Evolutionary conservation across 768 basidiomycete genomes (phyloP), one percentile per base, ranked within the genome.

Genomic region (Tylopilus plumbeoviolaceoides): DNA sequence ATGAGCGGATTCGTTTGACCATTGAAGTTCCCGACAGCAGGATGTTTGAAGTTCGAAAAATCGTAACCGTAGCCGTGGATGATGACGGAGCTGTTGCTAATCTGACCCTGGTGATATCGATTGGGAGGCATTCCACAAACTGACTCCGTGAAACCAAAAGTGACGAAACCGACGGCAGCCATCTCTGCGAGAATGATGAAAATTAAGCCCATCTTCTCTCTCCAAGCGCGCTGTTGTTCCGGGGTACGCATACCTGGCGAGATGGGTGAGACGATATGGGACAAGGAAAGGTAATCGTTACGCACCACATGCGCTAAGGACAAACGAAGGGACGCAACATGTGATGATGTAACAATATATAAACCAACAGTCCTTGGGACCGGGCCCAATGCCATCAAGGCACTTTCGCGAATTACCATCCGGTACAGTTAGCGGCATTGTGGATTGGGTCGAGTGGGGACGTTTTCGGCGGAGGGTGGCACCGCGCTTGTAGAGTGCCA

Each of bases 31-130:
- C 72, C 68, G 6, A 81, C 85, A 15, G 75, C 72, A 14, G 95
- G 94, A 68, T 98, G 97, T 31, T 81, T 72, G 77, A 95, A 98
- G 48, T 77, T 78, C 39, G 87, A 82, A 57, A 99, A 87, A 63
- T 97, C 91, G 72, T 98, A 98, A 67, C 86, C 89, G 70, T 84
- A 89, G 2, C 97, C 97, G 63, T 98, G 91, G 63, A 98, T 93
- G 71, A 97, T 85, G 54, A 98, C 85, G 4, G 91, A 92, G 39
- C 80, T 81, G 44, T 79, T 83, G 44, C 84, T 84, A 53, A 93
- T 83, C 23, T 77, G 75, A 35, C 91, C 94, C 39, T 87, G 82
- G 59, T 89, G 86, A 75, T 79, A 95, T 15, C 93, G 84, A 56
- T 87, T 83, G 36, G 89, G 80, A 31, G 93, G 91, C 33, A 77